These are phyloP conservation scores for Arabidopsis suecica DNA, from an alignment of 345 rosid species.

Conservation along the genomic window DNA sequence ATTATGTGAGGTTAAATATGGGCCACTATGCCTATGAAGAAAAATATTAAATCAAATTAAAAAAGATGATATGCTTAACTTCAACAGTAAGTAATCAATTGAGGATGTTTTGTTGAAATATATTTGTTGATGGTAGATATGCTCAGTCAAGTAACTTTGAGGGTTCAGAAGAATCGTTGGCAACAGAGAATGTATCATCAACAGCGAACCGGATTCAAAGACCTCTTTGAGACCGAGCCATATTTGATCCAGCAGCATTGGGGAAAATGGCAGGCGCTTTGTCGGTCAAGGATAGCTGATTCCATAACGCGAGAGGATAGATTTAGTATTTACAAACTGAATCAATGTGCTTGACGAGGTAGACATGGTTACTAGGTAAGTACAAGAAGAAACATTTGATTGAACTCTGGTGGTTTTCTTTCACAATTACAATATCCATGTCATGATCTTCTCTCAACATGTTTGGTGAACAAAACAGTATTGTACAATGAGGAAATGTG, in stretches of 20 bases:
- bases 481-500: slow-evolving; percentile 31
- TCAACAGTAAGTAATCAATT: too few relatives aligned
- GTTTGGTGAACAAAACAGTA: slow-evolving; percentile 23
- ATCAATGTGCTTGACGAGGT: too few relatives aligned
- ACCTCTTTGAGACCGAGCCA: slow-evolving; percentile 38
- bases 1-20: too few relatives aligned
- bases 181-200: slow-evolving; percentile 32
- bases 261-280: slow-evolving; percentile 60
- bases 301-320: too few relatives aligned
- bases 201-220: slow-evolving; percentile 47
- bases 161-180: slow-evolving; percentile 61
- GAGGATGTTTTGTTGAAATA: too few relatives aligned
- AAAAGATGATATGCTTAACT: too few relatives aligned
- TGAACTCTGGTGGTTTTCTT: slow-evolving; percentile 17
- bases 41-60: too few relatives aligned
- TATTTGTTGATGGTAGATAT: slow-evolving; percentile 80
- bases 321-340: too few relatives aligned
- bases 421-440: slow-evolving; percentile 17
- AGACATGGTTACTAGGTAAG: too few relatives aligned
- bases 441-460: slow-evolving; percentile 18
- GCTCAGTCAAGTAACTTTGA: slow-evolving; percentile 94
- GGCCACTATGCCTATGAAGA: too few relatives aligned
- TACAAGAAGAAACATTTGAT: slow-evolving; percentile 2
- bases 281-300: too few relatives aligned
- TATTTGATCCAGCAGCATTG: slow-evolving; percentile 48